These are phyloP conservation scores for Teratosphaeria destructans DNA, from an alignment of 2,329 filamentous ascomycete species.

Conservation along the genomic window DNA sequence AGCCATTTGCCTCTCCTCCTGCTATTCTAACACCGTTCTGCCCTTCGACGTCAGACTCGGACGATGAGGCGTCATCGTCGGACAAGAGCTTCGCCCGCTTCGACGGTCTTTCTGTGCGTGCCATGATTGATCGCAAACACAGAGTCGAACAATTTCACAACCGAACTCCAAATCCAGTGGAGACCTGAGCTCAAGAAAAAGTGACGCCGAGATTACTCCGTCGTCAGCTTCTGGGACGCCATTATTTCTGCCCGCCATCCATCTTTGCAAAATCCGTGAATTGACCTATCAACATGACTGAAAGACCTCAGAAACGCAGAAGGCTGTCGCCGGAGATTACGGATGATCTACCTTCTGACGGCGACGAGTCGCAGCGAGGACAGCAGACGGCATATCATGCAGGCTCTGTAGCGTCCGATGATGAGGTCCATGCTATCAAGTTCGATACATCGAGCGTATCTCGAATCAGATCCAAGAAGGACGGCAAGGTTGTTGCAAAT, in stretches of 20 bases:
- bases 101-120: conserved; percentile 10
- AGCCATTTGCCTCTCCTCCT: conserved; percentile 5
- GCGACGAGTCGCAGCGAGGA: not conserved
- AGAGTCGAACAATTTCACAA: too few relatives aligned
- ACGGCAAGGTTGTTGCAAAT: not conserved
- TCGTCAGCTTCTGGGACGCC: not conserved
- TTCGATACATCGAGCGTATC: conserved; percentile 7
- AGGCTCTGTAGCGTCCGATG: not conserved
- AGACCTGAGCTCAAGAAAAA: not conserved
- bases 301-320: conserved; percentile 2
- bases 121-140: not conserved
- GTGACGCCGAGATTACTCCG: not conserved
- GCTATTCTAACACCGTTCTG: conserved; percentile 16
- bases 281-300: not conserved
- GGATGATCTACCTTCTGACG: not conserved
- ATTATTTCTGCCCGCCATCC: not conserved
- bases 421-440: not conserved
- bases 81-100: conserved; percentile 26
- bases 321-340: not conserved
- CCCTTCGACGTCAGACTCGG: conserved; percentile 3
- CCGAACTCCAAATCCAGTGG: too few relatives aligned
- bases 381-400: not conserved
- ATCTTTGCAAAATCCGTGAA: not conserved
- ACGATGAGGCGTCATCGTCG: conserved; percentile 8
- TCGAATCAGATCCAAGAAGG: conserved; percentile 14